Evolutionary conservation across 2,329 filamentous ascomycete species (phyloP), one percentile per base, ranked within the genome.

Genomic region (Colletotrichum sansevieriae): DNA sequence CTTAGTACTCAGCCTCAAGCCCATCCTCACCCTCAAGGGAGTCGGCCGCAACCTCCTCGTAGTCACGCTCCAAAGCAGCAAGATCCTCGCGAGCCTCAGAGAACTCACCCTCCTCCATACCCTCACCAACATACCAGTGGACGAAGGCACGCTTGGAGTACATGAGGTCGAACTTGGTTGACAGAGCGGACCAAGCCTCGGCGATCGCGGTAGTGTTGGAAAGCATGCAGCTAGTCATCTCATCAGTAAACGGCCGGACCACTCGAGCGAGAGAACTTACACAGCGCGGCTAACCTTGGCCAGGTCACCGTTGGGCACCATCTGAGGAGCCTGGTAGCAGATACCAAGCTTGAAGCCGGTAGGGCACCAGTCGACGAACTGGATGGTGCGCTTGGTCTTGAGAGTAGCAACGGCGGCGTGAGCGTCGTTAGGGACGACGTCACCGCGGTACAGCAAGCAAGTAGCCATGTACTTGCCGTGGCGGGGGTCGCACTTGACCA

Each of bases 281-380:
- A 98, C 95, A 83, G 95, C 95, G 79, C 96, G 95, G 90, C 95
- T 94, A 83, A 98, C 95, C 88, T 97, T 96, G 83, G 96, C 95
- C 73, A 98, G 90, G 80, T 98, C 96, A 78, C 95, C 95, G 85
- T 98, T 97, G 78, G 94, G 96, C 66, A 98, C 95, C 84, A 93
- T 92, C 87, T 97, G 90, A 74, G 95, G 95, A 79, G 95, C 93
- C 88, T 98, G 95, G 91, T 97, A 98, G 92, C 95, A 98, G 88
- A 99, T 99, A 88, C 96, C 96, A 76, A 99, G 93, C 93, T 99
- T 99, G 92, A 99, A 99, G 75, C 96, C 96, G 83, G 96, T 99
- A 71, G 96, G 96, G 90, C 96, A 99, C 96, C 96, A 99, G 86
- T 99, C 96, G 80, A 99, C 96, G 81, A 98, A 97, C 86, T 98